Evolutionary conservation across 768 basidiomycete genomes (phyloP).

Genomic region (Suillus luteus): DNA sequence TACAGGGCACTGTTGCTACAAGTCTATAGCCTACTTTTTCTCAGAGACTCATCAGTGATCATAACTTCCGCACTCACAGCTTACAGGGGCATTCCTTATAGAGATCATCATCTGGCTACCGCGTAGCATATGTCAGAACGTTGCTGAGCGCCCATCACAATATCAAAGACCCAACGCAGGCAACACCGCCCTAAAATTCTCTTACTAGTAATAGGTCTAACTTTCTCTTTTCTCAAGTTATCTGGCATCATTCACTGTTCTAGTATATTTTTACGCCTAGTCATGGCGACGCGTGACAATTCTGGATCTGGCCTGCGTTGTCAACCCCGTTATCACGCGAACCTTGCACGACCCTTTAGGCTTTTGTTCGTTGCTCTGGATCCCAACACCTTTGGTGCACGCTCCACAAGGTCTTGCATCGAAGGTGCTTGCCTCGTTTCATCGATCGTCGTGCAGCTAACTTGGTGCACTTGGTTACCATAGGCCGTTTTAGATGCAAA

Average conservation of each 20-base stretch:
- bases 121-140: constrained; percentile 25
- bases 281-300: constrained; percentile 4
- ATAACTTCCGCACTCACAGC: constrained; percentile 13
- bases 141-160: constrained; percentile 31
- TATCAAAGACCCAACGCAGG: constrained; percentile 19
- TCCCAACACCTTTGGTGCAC: constrained; percentile 28
- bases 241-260: constrained; percentile 25
- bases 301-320: constrained; percentile 4
- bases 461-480: constrained; percentile 23
- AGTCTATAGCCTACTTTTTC: constrained; percentile 1
- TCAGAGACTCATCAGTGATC: not conserved
- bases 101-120: constrained; percentile 34
- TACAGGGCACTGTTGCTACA: constrained; percentile 14
- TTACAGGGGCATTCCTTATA: constrained; percentile 27
- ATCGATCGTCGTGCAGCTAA: not conserved
- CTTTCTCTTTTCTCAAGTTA: constrained; percentile 6
- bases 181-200: constrained; percentile 22
- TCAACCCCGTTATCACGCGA: constrained; percentile 25
- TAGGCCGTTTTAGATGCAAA: constrained; percentile 37
- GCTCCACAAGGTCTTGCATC: constrained; percentile 19
- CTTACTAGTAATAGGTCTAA: constrained; percentile 15
- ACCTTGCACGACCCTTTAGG: constrained; percentile 16
- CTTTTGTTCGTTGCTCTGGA: constrained; percentile 20
- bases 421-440: not conserved
- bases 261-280: constrained; percentile 4